Evolutionary conservation across 2,329 filamentous ascomycete species (phyloP), one percentile per base, ranked within the genome.

Genomic region (Aspergillus sp.): DNA sequence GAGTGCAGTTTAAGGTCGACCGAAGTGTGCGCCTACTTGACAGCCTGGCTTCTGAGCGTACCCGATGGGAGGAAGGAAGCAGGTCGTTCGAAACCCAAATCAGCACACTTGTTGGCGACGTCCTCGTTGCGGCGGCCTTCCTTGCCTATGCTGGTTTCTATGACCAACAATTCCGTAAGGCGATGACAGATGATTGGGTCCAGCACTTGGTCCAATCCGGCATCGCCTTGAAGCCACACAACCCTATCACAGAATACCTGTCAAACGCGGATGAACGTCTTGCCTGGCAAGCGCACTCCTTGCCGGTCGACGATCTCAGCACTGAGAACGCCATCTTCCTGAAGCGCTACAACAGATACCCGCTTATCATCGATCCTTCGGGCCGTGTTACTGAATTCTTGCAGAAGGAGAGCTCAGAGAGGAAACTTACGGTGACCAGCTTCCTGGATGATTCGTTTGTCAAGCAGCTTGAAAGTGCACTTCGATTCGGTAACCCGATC

Each of bases 51-150:
- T 97, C 93, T 4, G 95, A 99, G 78, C 86, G 93, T 74, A 85
- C 84, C 39, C 88, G 95, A 70, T 99, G 95, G 95, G 95, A 99
- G 71, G 91, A 93, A 69, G 93, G 93, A 66, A 99, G 95, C 83
- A 96, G 89, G 78, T 97, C 93, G 0, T 99, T 99, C 73, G 93
- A 98, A 75, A 96, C 93, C 2, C 95, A 99, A 73, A 98, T 99
- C 72, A 90, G 90, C 74, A 99, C 95, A 2, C 86, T 99, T 52
- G 91, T 99, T 38, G 95, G 95, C 60, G 95, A 99, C 71, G 93
- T 97, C 49, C 83, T 99, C 59, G 89, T 97, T 50, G 95, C 95
- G n/a, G 91, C 96, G 5, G 96, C 93, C 8, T 98, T 98, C 83
- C 82, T 99, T 62, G 95, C 96, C 13, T 99, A 99, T 76, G 91